Conservation (phyloP, 73 alveolate species). For the Tetrahymena borealis region DNA sequence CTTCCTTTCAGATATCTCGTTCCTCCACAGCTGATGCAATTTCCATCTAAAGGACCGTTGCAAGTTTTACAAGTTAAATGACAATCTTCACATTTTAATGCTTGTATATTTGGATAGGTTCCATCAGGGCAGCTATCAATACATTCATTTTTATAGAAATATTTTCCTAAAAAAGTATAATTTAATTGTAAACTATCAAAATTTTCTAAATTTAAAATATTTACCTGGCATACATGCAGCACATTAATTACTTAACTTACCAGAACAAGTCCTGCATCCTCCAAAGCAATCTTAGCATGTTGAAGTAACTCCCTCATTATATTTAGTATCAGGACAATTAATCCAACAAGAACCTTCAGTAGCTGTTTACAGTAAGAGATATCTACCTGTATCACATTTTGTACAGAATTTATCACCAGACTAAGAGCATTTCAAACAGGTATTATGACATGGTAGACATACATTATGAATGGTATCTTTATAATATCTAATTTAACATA, state of each 20-base stretch:
- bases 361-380: background rate
- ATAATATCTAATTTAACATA: background rate
- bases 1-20: background rate
- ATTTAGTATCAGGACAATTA: background rate
- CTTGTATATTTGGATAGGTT: background rate
- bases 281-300: background rate
- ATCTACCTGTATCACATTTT: background rate
- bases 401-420: background rate
- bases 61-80: background rate
- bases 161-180: background rate
- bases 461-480: background rate
- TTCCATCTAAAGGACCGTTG: background rate
- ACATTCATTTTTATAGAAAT: background rate
- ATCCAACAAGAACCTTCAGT: background rate
- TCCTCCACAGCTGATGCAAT: background rate
- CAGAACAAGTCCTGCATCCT: background rate
- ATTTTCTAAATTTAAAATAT: background rate
- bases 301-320: background rate
- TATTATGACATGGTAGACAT: background rate
- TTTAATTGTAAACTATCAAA: background rate
- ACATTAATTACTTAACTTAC: background rate
- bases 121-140: background rate
- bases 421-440: background rate
- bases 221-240: background rate
- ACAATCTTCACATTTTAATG: background rate